Evolutionary conservation across 805 yeast species (phyloP).

Genomic region (Candida andamanensis): DNA sequence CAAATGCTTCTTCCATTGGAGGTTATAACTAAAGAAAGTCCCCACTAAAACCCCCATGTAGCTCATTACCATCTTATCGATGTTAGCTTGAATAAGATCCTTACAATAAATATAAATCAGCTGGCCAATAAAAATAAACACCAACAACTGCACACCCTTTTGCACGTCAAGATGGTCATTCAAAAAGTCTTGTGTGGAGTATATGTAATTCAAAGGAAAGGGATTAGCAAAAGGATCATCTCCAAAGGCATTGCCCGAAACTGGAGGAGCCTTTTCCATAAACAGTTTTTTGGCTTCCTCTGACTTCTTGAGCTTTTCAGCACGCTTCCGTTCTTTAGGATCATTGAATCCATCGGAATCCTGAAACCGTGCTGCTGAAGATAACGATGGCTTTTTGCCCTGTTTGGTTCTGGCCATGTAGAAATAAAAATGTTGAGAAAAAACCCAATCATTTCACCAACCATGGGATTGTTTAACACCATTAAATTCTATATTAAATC

Average conservation of each 20-base stretch:
- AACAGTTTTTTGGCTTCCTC: conserved; percentile 2
- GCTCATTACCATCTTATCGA: conserved; percentile 27
- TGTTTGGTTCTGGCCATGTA: conserved; percentile 8
- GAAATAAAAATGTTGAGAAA: neutral
- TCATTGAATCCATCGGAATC: conserved; percentile 5
- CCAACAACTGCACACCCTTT: conserved; percentile 29
- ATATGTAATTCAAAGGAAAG: conserved; percentile 24
- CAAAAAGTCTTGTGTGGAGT: conserved; percentile 32
- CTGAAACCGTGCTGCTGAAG: conserved; percentile 14
- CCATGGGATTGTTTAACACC: conserved; percentile 1
- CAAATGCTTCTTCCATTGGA: conserved; percentile 13
- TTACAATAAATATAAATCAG: conserved; percentile 22
- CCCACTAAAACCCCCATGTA: conserved; percentile 27
- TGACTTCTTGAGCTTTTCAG: neutral
- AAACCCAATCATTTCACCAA: neutral
- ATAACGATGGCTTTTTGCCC: conserved; percentile 1
- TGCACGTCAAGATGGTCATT: conserved; percentile 27
- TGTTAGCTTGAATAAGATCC: conserved; percentile 14
- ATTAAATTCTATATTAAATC: conserved; percentile 48
- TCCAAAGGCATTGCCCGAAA: conserved; percentile 4
- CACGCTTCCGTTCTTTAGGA: conserved; percentile 2
- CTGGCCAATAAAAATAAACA: conserved; percentile 24
- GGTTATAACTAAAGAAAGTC: conserved; percentile 21
- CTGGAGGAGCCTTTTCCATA: conserved; percentile 1
- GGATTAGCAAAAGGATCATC: conserved; percentile 14